These are phyloP conservation scores for Ziziphus jujuba DNA, from an alignment of 306 rosid genomes.

Conservation along the genomic window DNA sequence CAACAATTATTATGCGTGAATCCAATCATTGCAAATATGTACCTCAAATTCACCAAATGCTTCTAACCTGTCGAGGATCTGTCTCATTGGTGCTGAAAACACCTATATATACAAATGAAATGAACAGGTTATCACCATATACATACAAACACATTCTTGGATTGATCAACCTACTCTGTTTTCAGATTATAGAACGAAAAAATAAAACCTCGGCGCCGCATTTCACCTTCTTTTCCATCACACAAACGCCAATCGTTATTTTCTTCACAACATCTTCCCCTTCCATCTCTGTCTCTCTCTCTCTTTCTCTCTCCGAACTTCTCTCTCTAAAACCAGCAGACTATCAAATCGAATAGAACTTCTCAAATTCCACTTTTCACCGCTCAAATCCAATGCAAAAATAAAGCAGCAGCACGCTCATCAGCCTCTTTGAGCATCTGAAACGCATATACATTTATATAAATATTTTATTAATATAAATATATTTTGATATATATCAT, in stretches of 20 bases:
- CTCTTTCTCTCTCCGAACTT: conserved; percentile 1
- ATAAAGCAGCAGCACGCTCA: conserved; percentile 4
- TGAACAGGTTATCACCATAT: background rate
- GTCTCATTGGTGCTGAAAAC: conserved; percentile 86
- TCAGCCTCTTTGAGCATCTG: conserved; percentile 10
- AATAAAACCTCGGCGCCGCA: conserved; percentile 67
- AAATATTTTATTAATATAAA: background rate
- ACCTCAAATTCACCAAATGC: conserved; percentile 98
- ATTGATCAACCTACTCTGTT: conserved; percentile 22
- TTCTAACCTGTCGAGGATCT: conserved; percentile 80
- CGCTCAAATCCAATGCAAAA: conserved; percentile 15
- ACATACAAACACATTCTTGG: conserved; percentile 6
- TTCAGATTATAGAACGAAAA: conserved; percentile 25
- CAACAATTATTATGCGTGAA: background rate
- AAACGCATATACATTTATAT: background rate
- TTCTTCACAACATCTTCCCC: conserved; percentile 39
- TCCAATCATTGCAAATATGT: conserved; percentile 11
- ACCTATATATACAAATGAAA: conserved; percentile 49
- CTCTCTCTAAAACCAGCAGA: conserved; percentile 6
- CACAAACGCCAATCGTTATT: conserved; percentile 85
- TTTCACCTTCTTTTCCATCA: conserved; percentile 99
- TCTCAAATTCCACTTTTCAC: conserved; percentile 3
- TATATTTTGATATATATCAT: no score
- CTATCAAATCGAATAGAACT: conserved; percentile 19
- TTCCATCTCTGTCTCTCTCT: conserved; percentile 30